These are phyloP conservation scores for Aspergillus latus DNA, from an alignment of 2,329 filamentous ascomycete species.

Conservation along the genomic window DNA sequence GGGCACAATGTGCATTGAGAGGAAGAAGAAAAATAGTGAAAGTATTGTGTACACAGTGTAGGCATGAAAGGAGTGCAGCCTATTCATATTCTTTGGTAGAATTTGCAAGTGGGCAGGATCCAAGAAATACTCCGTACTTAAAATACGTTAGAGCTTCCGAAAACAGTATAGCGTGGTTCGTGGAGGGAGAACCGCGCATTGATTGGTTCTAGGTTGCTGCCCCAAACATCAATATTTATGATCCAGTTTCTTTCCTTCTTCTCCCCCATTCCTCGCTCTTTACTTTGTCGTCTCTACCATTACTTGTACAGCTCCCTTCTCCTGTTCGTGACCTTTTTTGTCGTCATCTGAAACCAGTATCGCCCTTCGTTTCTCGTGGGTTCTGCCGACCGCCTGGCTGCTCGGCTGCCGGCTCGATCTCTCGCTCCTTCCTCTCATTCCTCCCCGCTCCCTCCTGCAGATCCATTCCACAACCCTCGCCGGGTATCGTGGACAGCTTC, in stretches of 20 bases:
- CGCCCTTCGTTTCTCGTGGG: neutral
- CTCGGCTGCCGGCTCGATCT: neutral
- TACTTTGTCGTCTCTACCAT: neutral
- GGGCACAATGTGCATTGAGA: too few relatives aligned
- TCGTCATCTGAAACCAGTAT: neutral
- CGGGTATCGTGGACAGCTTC: constrained; percentile 9
- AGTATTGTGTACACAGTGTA: neutral
- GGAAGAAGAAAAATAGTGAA: neutral
- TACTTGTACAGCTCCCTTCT: constrained; percentile 5
- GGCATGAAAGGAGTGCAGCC: too few relatives aligned
- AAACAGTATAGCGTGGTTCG: neutral
- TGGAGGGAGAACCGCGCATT: constrained; percentile 10
- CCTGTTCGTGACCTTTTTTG: constrained; percentile 1
- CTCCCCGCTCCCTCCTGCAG: constrained; percentile 35
- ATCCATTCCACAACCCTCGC: constrained; percentile 34
- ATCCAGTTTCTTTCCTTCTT: constrained; percentile 13
- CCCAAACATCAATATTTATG: constrained; percentile 16
- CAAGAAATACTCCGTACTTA: neutral
- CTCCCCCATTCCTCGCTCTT: constrained; percentile 1
- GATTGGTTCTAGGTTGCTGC: constrained; percentile 8
- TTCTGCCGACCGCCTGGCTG: neutral
- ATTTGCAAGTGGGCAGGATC: too few relatives aligned
- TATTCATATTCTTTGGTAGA: too few relatives aligned
- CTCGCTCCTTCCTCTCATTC: constrained; percentile 9
- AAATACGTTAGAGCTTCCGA: neutral